A percentile compares a stretch with the other conserved stretches of the same genome.
Evolutionary conservation across 140 eudicot genomes (phyloP).

Genomic region (Stevia rebaudiana): DNA sequence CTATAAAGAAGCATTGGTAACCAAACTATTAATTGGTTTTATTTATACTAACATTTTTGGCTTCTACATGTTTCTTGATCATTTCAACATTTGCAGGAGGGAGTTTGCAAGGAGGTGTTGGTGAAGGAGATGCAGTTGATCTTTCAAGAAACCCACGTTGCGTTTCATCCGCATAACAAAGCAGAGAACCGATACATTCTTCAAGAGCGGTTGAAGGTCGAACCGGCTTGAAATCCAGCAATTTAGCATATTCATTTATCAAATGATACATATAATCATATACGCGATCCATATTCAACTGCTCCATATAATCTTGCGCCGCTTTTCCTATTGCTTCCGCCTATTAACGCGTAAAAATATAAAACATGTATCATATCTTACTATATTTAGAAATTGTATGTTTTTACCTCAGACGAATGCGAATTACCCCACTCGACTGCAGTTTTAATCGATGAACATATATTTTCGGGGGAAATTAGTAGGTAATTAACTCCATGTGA

Average conservation of each 20-base stretch:
- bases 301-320: slow-evolving; percentile 64
- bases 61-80: slow-evolving; percentile 27
- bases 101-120: slow-evolving; percentile 60
- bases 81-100: slow-evolving; percentile 30
- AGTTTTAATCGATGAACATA: slow-evolving; percentile 51
- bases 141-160: slow-evolving; percentile 44
- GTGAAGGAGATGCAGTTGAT: slow-evolving; percentile 47
- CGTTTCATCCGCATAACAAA: slow-evolving; percentile 68
- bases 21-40: slow-evolving; percentile 23
- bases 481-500: slow-evolving; percentile 42
- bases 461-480: slow-evolving; percentile 44
- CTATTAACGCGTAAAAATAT: slow-evolving; percentile 43
- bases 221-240: slow-evolving; percentile 54
- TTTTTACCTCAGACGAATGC: slow-evolving; percentile 44
- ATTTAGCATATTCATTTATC: slow-evolving; percentile 51
- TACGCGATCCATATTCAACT: slow-evolving; percentile 53
- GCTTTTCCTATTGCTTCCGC: slow-evolving; percentile 69
- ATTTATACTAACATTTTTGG: slow-evolving; percentile 22
- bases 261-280: slow-evolving; percentile 89
- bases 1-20: neutral
- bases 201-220: slow-evolving; percentile 52
- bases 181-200: slow-evolving; percentile 49
- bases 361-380: neutral
- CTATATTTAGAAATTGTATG: neutral
- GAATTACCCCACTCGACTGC: slow-evolving; percentile 76